Conservation (phyloP, 495 filamentous ascomycete genomes). For the Tuber calosporum region DNA sequence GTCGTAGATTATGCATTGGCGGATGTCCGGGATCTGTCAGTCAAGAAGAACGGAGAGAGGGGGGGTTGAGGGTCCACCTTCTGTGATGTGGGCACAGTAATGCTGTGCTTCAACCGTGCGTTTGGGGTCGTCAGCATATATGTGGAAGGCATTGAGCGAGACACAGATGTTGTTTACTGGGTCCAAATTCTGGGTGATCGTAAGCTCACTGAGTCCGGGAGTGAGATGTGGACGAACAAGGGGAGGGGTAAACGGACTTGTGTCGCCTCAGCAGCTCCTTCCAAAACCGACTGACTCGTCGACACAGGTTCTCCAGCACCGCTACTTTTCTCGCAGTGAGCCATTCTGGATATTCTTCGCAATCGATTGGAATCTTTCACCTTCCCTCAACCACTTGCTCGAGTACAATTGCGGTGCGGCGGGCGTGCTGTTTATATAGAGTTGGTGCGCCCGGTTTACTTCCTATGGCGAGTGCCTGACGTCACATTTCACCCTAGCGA, state of each 20-base stretch:
- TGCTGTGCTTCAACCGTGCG: constrained; percentile 73
- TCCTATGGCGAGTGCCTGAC: neutral
- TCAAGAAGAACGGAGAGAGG: constrained; percentile 14
- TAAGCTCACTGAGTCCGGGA: neutral
- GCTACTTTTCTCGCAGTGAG: neutral
- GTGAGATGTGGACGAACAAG: neutral
- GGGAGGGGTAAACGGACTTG: neutral
- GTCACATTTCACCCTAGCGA: neutral
- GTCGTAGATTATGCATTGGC: constrained; percentile 86
- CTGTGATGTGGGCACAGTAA: constrained; percentile 74
- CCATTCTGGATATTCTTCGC: neutral
- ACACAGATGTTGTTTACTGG: constrained; percentile 74
- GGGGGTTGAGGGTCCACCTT: constrained; percentile 45
- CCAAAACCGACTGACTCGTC: neutral
- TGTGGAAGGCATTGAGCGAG: constrained; percentile 78
- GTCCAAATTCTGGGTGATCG: constrained; percentile 54
- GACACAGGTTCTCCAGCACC: neutral
- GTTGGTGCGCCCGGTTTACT: neutral
- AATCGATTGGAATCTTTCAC: neutral
- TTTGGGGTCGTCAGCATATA: constrained; percentile 61
- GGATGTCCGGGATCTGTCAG: constrained; percentile 48
- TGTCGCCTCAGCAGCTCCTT: neutral
- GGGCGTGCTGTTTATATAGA: neutral
- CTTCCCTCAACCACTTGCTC: neutral
- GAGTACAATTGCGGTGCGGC: neutral